Evolutionary conservation across 192 early-diverging fungal species (phyloP), one percentile per base, ranked within the genome.

Genomic region (Coemansia sp.): DNA sequence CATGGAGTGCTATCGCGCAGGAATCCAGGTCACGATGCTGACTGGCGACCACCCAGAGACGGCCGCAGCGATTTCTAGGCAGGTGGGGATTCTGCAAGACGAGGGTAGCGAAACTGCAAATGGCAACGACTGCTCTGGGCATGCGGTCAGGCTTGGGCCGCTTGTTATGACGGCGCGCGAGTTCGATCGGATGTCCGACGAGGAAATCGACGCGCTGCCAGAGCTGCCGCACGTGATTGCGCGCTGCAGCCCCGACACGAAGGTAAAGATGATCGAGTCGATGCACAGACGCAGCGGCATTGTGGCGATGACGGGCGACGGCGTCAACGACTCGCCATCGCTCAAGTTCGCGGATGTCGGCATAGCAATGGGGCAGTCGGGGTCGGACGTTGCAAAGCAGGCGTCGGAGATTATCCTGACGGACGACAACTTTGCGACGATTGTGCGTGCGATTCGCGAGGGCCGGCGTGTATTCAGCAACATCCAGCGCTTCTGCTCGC

Each of bases 211-310:
- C 20, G 81, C 82, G n/a, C 77, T 95, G 34, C 76, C 73, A 0
- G 89, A 93, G 30, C 89, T 95, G 38, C 94, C 96, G 38, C 84
- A 89, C 12, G 95, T 98, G 20, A 93, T 98, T 87, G 95, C 96
- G 1, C 89, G 96, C 58, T 94, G 94, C 83, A 87, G 86, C 64
- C 96, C 96, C 18, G 95, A 98, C 68, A 96, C 94, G 77, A 98
- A 98, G 81, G 89, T 96, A 66, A 97, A 98, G 76, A 96, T 98
- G 84, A 94, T 98, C 62, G 88, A 91, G 71, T 93, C 95, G 16
- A 84, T 98, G 61, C 95, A 98, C 76, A 81, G 87, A 46, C 85
- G 88, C 62, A 82, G 82, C 21, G 85, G 87, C 48, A 88, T 91
- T 67, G 88, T 89, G 60, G 93, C 89, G 53, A 95, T 96, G 94